Conservation (phyloP, 768 basidiomycete species). For the Mycena latifolia region DNA sequence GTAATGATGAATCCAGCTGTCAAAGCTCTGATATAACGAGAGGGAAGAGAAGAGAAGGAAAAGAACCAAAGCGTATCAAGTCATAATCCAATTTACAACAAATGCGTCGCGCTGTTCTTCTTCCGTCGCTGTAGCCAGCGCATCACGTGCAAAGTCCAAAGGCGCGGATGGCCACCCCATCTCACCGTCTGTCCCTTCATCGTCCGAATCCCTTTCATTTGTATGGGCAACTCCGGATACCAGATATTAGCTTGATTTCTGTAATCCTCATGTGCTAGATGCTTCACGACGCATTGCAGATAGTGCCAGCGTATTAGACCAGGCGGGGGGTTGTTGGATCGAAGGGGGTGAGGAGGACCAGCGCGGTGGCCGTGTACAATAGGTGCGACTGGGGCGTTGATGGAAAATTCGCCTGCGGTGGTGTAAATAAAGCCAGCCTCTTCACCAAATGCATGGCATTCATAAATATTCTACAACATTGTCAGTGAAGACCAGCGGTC, state of each 20-base stretch:
- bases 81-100: no score
- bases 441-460: not conserved
- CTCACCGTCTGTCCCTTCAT: not conserved
- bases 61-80: no score
- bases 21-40: no score
- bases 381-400: not conserved
- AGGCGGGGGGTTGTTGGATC: not conserved
- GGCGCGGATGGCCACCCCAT: not conserved
- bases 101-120: no score
- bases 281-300: not conserved
- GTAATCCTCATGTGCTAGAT: not conserved
- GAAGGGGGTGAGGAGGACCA: not conserved
- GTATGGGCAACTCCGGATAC: not conserved
- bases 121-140: no score
- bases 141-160: not conserved
- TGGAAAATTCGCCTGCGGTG: not conserved
- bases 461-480: not conserved
- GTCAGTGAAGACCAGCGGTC: not conserved
- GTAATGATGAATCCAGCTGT: no score
- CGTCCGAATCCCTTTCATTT: not conserved
- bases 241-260: not conserved
- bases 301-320: slow-evolving; percentile 6
- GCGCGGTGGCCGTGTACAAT: not conserved
- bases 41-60: no score
- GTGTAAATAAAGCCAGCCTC: not conserved